phyloP scores from a whole-genome alignment of 2,329 filamentous ascomycete species.

The Cordyceps farinosa region DNA sequence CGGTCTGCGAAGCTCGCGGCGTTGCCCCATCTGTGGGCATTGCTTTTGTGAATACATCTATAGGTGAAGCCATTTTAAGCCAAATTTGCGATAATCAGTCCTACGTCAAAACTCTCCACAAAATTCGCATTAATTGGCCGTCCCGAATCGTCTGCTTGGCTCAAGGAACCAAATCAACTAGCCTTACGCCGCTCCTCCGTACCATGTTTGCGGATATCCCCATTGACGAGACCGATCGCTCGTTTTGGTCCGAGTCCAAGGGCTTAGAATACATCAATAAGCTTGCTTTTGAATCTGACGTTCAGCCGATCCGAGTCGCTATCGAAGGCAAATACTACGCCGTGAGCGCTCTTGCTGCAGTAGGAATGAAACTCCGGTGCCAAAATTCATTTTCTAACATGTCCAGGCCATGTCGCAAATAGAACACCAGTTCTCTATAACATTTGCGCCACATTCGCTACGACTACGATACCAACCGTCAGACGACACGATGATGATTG shows the following conservation, averaged over 20 bases:
- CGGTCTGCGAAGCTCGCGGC: slow-evolving; percentile 82
- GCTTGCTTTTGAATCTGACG: slow-evolving; percentile 75
- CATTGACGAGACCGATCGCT: slow-evolving; percentile 60
- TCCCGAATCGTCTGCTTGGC: slow-evolving; percentile 75
- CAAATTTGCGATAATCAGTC: slow-evolving; percentile 93
- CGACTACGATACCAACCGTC: slow-evolving; percentile 84
- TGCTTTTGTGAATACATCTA: slow-evolving; percentile 82
- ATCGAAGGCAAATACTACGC: slow-evolving; percentile 83
- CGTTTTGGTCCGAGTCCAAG: slow-evolving; percentile 75
- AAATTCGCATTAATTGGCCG: slow-evolving; percentile 76
- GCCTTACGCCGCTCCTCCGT: slow-evolving; percentile 35
- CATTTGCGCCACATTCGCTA: slow-evolving; percentile 74
- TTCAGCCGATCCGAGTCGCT: slow-evolving; percentile 75
- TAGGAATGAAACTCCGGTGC: slow-evolving; percentile 40
- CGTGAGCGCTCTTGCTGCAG: slow-evolving; percentile 79
- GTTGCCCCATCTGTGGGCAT: slow-evolving; percentile 80
- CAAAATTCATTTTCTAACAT: slow-evolving; percentile 20
- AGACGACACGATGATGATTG: slow-evolving; percentile 93
- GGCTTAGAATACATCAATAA: slow-evolving; percentile 75
- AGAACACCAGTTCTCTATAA: slow-evolving; percentile 63
- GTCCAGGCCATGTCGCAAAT: slow-evolving; percentile 74
- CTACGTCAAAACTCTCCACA: slow-evolving; percentile 83
- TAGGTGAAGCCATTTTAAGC: slow-evolving; percentile 78
- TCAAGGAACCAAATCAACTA: slow-evolving; percentile 64
- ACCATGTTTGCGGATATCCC: slow-evolving; percentile 24